These are phyloP conservation scores for Vigna angularis DNA, from an alignment of 306 rosid genomes.

Conservation along the genomic window DNA sequence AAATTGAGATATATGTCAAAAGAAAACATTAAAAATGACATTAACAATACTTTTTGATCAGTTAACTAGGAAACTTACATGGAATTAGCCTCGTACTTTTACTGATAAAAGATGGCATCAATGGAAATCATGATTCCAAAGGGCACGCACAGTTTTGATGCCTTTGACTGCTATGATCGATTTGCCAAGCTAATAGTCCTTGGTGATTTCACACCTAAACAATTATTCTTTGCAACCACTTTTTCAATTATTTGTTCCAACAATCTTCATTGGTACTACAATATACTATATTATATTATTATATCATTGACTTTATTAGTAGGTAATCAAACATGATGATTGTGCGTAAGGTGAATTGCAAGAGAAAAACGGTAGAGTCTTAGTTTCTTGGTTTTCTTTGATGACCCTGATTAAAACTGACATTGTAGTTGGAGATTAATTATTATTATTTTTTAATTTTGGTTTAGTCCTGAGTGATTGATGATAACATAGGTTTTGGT, in stretches of 20 bases:
- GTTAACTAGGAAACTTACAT: no score
- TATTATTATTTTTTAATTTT: not conserved
- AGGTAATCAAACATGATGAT: constrained; percentile 34
- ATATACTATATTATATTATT: not conserved
- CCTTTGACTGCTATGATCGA: constrained; percentile 50
- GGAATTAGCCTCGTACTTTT: constrained; percentile 11
- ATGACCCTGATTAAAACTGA: constrained; percentile 9
- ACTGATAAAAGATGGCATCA: constrained; percentile 30
- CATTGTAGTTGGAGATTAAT: constrained; percentile 37
- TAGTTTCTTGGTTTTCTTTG: constrained; percentile 39
- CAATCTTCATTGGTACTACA: constrained; percentile 34
- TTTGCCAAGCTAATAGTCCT: not conserved
- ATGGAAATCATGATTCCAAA: constrained; percentile 47
- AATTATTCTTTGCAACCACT: constrained; percentile 10
- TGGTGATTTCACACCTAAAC: constrained; percentile 35
- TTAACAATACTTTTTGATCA: no score
- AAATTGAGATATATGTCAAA: constrained; percentile 6
- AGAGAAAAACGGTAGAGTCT: not conserved
- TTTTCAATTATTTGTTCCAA: not conserved
- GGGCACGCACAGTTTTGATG: constrained; percentile 54
- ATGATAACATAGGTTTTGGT: constrained; percentile 13
- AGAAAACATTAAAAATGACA: not conserved
- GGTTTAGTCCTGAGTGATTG: not conserved
- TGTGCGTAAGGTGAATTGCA: constrained; percentile 11
- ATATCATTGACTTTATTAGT: constrained; percentile 41